A percentile compares a stretch with the other conserved stretches of the same genome.
Evolutionary conservation across 2,329 filamentous ascomycete genomes (phyloP).

Genomic region (Penicillium sp.): DNA sequence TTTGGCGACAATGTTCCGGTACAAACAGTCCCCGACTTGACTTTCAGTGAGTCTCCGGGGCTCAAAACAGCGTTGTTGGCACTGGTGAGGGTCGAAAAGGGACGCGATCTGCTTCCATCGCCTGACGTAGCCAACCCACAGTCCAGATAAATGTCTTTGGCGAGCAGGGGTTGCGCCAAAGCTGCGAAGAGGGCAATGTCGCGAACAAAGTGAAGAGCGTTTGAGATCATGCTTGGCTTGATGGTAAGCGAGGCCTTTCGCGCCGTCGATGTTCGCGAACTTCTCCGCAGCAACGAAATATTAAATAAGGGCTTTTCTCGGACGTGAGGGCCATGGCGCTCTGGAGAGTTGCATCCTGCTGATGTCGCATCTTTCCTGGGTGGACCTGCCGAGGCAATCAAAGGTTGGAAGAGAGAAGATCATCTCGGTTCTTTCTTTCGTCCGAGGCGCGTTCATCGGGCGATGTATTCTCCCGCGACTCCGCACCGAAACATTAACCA

Average conservation of each 20-base stretch:
- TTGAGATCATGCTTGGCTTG: not conserved
- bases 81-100: constrained; percentile 22
- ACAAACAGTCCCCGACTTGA: constrained; percentile 26
- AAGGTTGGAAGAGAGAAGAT: too few species aligned
- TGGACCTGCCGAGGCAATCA: too few species aligned
- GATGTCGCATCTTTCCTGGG: too few species aligned
- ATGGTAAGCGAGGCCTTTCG: not conserved
- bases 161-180: constrained; percentile 1
- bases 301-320: too few species aligned
- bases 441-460: not conserved
- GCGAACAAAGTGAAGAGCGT: not conserved
- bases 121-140: constrained; percentile 17
- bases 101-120: constrained; percentile 16
- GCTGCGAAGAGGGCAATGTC: not conserved
- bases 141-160: constrained; percentile 20
- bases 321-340: too few species aligned
- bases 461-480: not conserved
- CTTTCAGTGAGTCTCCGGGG: constrained; percentile 21
- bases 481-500: not conserved
- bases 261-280: too few species aligned
- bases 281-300: too few species aligned
- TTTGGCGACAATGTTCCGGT: constrained; percentile 22
- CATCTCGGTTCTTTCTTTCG: not conserved
- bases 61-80: constrained; percentile 20
- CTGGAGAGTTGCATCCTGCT: too few species aligned